Percentiles rank a stretch among this genome's conserved stretches.
phyloP scores from a whole-genome alignment of 139 green algal genomes.

The Chlorella sp. region DNA sequence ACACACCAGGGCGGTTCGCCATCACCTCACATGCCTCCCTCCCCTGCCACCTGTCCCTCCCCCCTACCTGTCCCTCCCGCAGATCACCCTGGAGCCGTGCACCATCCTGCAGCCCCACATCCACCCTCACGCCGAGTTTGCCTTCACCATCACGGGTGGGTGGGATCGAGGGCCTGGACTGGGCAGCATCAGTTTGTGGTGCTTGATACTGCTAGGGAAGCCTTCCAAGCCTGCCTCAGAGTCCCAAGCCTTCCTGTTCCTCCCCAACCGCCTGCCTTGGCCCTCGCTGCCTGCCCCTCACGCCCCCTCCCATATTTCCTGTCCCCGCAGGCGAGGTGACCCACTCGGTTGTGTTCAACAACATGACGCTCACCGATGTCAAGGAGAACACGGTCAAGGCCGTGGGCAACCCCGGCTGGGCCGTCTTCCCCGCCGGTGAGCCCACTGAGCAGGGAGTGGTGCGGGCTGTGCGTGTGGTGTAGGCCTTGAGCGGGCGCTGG shows the following conservation, averaged over 20 bases:
- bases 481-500: too few relatives aligned
- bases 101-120: constrained; percentile 28
- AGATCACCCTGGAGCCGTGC: constrained; percentile 21
- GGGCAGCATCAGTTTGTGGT: too few relatives aligned
- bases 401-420: not conserved
- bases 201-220: too few relatives aligned
- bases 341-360: not conserved
- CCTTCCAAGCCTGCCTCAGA: too few relatives aligned
- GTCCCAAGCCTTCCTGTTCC: too few relatives aligned
- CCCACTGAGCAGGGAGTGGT: not conserved
- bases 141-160: constrained; percentile 1
- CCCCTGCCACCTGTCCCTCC: not conserved
- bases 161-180: too few relatives aligned
- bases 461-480: not conserved
- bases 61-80: not conserved
- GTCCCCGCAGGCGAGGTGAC: not conserved
- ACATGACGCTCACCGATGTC: constrained; percentile 1
- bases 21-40: not conserved
- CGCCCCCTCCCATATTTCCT: not conserved
- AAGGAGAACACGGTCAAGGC: not conserved
- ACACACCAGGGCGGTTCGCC: not conserved
- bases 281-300: too few relatives aligned
- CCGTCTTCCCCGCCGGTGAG: not conserved
- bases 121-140: constrained; percentile 13
- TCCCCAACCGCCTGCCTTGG: too few relatives aligned